Evolutionary conservation across 352 stramenopile genomes (phyloP), one percentile per base, ranked within the genome.

Genomic region (Pythium rhizo-oryzae): DNA sequence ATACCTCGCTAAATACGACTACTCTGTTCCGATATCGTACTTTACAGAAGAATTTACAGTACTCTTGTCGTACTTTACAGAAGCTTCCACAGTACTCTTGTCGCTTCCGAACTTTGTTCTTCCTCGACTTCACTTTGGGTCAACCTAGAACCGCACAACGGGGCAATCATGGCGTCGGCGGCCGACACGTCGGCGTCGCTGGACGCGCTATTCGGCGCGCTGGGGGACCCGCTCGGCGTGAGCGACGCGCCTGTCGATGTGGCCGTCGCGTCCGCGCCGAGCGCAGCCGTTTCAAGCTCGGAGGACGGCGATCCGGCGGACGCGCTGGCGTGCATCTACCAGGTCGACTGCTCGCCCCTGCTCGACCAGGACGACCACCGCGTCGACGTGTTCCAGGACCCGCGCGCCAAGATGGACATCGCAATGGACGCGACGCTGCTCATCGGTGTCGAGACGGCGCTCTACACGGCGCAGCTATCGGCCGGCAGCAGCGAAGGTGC

Each of bases 401-500:
- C 78, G 9, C 47, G 66, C 25, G 71, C 85, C 41, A 80, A 77
- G 30, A 56, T 90, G 64, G 85, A 93, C 67, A 68, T 93, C 12
- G 74, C 85, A 2, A 60, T 74, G 8, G 81, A 85, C 47, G 25
- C 79, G 43, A 79, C 82, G 12, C 44, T 93, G 16, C 33, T 85
- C 12, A 65, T 89, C 43, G 82, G 70, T 1, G 79, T 86, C 15
- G 64, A 78, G 43, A 52, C 39, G 24, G 58, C 75, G 51, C 60
- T 93, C 8, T 90, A 79, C 68, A 62, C 67, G 1, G 66, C 67
- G 6, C 59, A 65, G 11, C 8, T 59, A 21, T 58, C 69, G 12
- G 43, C 37, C 8, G 11, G 25, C 8, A 15, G 30, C 43, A 44
- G 15, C 6, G 15, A 25, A 13, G 51, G 5, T 4, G 23, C 35